Evolutionary conservation across 352 stramenopile genomes (phyloP), one percentile per base, ranked within the genome.

Genomic region (Globisporangium cederbergense): DNA sequence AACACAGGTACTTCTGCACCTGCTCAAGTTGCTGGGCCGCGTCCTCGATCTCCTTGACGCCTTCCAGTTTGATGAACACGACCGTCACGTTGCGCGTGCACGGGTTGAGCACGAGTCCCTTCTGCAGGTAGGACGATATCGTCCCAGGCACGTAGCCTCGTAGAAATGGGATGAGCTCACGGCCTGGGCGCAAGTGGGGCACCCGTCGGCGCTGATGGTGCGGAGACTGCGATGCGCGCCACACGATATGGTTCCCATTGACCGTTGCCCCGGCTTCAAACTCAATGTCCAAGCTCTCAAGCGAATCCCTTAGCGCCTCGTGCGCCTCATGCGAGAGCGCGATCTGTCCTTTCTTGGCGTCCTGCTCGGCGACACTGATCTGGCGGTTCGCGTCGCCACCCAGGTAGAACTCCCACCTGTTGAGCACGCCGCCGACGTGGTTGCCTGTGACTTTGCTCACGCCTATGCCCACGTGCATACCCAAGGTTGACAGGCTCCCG

Each of bases 391-490:
- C 88, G 43, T 90, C 79, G 28, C 89, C 89, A 13, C 82, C 88
- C 14, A 96, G 58, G 57, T 95, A 95, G 60, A 96, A 96, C 58
- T 97, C 89, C 86, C 86, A 97, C 0, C 88, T 79, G 49, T 94
- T 83, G 6, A 91, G 62, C 11, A 95, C 73, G 4, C 89, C 89
- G 2, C 89, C 89, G 2, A 97, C 83, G 65, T 95, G 85, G 56
- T 93, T 92, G 1, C 80, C 82, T 0, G 85, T 86, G 46, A 96
- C 71, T 32, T 79, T 64, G 60, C 87, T 93, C 7, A 85, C 78
- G 3, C 89, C 89, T 62, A 96, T 86, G 32, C 89, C 86, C 10
- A 95, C 80, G 55, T 96, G 87, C 81, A 96, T 91, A 0, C 83
- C 80, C 2, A 96, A 66, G 4, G 77, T 77, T 16, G 67, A 70